These are phyloP conservation scores for Eimeria nieschulzi DNA, from an alignment of 169 alveolate species.

Conservation along the genomic window DNA sequence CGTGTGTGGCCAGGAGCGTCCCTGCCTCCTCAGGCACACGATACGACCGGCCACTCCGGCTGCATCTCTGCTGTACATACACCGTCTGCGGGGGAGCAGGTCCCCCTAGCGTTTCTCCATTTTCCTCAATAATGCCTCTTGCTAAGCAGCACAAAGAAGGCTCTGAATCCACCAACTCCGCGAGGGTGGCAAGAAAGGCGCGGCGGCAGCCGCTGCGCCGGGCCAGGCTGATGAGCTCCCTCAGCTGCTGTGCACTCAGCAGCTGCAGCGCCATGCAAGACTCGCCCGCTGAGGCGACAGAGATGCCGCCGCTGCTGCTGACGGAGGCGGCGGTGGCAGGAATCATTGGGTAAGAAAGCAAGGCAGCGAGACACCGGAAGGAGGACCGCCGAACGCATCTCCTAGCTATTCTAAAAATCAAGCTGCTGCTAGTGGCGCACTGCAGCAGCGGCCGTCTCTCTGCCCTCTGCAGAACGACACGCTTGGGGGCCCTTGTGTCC, in stretches of 20 bases:
- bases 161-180: constrained; percentile 24
- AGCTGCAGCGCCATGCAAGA: constrained; percentile 50
- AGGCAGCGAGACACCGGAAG: constrained; percentile 65
- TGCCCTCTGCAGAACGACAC: constrained; percentile 47
- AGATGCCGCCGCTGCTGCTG: background rate
- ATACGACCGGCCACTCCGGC: constrained; percentile 14
- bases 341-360: constrained; percentile 28
- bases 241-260: constrained; percentile 23
- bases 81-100: background rate
- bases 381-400: constrained; percentile 72
- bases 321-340: background rate
- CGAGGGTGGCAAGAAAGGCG: constrained; percentile 2
- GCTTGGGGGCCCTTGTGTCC: constrained; percentile 22
- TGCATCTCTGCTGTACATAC: constrained; percentile 61
- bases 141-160: constrained; percentile 5
- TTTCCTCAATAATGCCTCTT: background rate
- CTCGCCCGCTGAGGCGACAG: background rate
- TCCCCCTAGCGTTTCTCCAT: background rate
- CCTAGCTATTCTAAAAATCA: constrained; percentile 1
- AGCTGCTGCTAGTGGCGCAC: constrained; percentile 35
- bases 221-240: background rate
- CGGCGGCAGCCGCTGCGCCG: constrained; percentile 24
- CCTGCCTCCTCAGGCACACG: background rate
- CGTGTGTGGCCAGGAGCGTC: constrained; percentile 69
- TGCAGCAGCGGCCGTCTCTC: constrained; percentile 48